Evolutionary conservation across 257 asterid genomes (phyloP).

Genomic region (Misopates orontium): DNA sequence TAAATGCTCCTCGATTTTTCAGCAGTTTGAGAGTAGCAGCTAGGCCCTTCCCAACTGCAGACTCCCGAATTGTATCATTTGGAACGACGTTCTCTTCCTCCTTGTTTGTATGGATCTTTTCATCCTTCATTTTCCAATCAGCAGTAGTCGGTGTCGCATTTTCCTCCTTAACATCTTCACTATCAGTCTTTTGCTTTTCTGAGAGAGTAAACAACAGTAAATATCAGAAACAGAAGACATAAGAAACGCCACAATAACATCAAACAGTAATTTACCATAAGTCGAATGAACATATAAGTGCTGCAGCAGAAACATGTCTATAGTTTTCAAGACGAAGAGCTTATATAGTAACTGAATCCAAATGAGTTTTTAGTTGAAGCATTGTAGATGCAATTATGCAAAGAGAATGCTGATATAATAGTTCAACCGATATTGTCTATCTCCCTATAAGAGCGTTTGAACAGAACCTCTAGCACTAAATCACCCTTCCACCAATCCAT

Average conservation of each 20-base stretch:
- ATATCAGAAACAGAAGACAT: constrained; percentile 17
- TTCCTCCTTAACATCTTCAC: constrained; percentile 86
- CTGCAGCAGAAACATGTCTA: background rate
- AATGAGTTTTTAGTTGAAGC: constrained; percentile 12
- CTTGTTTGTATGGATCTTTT: constrained; percentile 53
- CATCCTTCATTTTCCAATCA: constrained; percentile 54
- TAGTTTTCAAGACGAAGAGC: background rate
- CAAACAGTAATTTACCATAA: background rate
- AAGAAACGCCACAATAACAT: background rate
- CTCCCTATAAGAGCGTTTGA: background rate
- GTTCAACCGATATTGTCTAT: background rate
- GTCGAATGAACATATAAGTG: background rate
- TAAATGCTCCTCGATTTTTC: constrained; percentile 84
- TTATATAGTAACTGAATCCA: no score
- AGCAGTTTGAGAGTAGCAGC: constrained; percentile 75
- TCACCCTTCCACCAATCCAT: background rate
- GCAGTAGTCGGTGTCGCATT: constrained; percentile 45
- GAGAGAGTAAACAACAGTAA: constrained; percentile 27
- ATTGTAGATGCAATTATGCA: no score
- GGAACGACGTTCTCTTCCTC: constrained; percentile 60
- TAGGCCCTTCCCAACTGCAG: constrained; percentile 88
- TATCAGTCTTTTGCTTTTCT: constrained; percentile 68
- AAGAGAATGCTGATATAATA: no score
- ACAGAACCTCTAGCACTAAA: background rate
- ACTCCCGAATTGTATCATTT: constrained; percentile 81